Percentiles rank a stretch among this genome's conserved stretches.
Conservation (phyloP, 139 green algal genomes). For the Dunaliella primolecta region DNA sequence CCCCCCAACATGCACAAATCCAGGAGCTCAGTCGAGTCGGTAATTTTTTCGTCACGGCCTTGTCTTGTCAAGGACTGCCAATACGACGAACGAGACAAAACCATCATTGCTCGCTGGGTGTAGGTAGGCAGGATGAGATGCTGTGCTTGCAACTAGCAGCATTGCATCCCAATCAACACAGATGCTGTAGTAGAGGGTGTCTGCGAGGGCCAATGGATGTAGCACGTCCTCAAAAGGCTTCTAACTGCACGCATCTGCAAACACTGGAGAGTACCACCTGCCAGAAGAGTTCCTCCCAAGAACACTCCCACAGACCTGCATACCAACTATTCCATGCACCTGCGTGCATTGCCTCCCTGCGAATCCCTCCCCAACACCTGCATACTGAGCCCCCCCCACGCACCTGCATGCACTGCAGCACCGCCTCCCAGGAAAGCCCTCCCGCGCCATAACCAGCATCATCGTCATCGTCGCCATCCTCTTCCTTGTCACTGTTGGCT, state of each 20-base stretch:
- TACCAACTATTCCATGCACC: no score
- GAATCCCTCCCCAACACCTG: neutral
- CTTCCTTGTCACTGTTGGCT: constrained; percentile 1
- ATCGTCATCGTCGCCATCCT: constrained; percentile 34
- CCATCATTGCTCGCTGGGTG: constrained; percentile 36
- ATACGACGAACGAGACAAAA: constrained; percentile 54
- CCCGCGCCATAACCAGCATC: constrained; percentile 74
- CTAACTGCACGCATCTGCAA: neutral
- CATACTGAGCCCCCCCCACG: neutral
- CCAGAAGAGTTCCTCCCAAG: no score
- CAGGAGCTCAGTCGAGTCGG: neutral
- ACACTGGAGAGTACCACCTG: neutral
- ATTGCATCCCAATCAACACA: neutral
- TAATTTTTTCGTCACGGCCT: constrained; percentile 49
- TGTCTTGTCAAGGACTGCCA: constrained; percentile 27
- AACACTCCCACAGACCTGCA: no score
- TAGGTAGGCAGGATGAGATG: no score
- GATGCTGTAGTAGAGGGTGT: neutral
- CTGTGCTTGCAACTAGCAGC: neutral
- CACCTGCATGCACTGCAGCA: constrained; percentile 69
- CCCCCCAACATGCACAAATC: no score
- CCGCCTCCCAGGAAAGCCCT: constrained; percentile 85
- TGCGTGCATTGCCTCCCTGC: neutral
- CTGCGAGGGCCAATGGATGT: neutral
- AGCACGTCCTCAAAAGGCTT: neutral